Percentiles rank a stretch among this genome's conserved stretches.
Evolutionary conservation across 768 basidiomycete genomes (phyloP).

Genomic region (Candolleomyces efflorescens): DNA sequence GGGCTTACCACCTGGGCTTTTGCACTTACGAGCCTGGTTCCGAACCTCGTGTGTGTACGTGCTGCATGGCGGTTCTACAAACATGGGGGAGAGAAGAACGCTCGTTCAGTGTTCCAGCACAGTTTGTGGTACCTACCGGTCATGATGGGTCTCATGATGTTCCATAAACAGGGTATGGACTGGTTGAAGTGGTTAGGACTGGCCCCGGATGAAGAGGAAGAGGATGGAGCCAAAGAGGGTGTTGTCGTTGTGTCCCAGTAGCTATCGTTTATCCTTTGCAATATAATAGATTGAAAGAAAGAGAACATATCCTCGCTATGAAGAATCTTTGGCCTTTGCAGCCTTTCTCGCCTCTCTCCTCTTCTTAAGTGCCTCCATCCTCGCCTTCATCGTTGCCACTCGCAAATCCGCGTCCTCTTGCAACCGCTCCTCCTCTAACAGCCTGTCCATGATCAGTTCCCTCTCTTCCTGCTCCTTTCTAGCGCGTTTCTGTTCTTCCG

Average conservation of each 20-base stretch:
- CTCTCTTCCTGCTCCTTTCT: conserved; percentile 66
- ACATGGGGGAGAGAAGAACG: conserved; percentile 68
- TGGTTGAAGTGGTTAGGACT: conserved; percentile 65
- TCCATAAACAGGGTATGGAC: conserved; percentile 83
- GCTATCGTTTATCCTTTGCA: neutral
- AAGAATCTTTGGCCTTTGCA: conserved; percentile 1
- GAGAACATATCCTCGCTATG: neutral
- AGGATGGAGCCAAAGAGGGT: conserved; percentile 5
- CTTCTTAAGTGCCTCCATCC: conserved; percentile 53
- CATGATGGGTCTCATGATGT: conserved; percentile 89
- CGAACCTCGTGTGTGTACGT: conserved; percentile 66
- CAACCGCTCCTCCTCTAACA: conserved; percentile 79
- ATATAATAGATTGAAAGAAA: neutral
- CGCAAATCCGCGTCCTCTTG: conserved; percentile 87
- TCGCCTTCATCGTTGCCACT: conserved; percentile 59
- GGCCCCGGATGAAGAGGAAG: conserved; percentile 20
- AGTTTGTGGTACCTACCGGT: conserved; percentile 90
- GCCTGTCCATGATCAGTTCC: conserved; percentile 81
- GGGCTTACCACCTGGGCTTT: conserved; percentile 94
- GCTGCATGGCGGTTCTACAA: conserved; percentile 78
- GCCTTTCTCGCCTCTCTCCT: conserved; percentile 28
- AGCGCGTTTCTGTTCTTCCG: conserved; percentile 42
- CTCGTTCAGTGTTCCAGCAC: conserved; percentile 72
- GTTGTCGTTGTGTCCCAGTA: neutral
- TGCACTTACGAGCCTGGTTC: conserved; percentile 68